phyloP scores from a whole-genome alignment of 2,329 filamentous ascomycete species.

The Alternaria novae-zelandiae region DNA sequence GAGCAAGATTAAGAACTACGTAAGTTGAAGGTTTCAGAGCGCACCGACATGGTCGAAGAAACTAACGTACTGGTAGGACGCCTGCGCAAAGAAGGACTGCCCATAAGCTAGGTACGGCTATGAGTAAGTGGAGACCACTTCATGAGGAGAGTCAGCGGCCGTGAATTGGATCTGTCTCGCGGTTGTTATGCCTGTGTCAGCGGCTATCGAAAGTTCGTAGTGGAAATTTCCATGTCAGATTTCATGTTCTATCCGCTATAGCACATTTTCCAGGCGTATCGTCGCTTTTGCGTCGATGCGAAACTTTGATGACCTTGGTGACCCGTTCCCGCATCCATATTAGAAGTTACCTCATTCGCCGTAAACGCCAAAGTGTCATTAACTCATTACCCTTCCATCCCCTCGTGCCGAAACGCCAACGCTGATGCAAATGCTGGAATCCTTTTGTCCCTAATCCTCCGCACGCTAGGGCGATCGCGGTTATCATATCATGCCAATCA shows the following conservation, averaged over 20 bases:
- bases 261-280: background rate
- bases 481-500: background rate
- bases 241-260: background rate
- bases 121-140: fast-evolving
- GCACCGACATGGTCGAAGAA: fast-evolving
- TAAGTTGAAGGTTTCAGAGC: background rate
- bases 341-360: background rate
- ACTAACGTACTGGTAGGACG: background rate
- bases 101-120: background rate
- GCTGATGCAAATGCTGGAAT: constrained; percentile 11
- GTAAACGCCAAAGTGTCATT: background rate
- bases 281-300: background rate
- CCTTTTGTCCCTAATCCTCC: background rate
- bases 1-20: background rate
- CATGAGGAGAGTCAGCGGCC: background rate
- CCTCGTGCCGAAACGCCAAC: constrained; percentile 9
- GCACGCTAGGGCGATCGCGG: background rate
- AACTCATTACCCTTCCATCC: background rate
- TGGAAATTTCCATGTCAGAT: background rate
- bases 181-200: background rate
- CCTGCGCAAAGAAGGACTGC: background rate
- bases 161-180: fast-evolving
- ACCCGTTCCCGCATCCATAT: background rate
- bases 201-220: background rate
- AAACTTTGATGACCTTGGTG: background rate